Percentiles rank a stretch among this genome's conserved stretches.
Evolutionary conservation across 176 grass and related monocot genomes (phyloP).

Genomic region (Bolboschoenus planiculmis): DNA sequence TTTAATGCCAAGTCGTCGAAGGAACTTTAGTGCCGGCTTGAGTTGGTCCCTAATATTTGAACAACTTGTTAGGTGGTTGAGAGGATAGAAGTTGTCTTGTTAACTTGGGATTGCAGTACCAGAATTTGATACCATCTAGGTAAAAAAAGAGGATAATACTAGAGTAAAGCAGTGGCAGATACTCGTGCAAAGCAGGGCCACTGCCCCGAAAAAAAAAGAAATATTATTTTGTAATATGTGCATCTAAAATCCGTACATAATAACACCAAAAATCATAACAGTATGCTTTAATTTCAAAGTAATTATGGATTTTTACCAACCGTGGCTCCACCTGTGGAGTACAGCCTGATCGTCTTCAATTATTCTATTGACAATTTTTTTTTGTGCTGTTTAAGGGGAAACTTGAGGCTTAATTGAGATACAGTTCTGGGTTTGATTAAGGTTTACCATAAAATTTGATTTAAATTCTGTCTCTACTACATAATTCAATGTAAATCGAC

Average conservation of each 20-base stretch:
- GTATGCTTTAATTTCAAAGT: too few relatives aligned
- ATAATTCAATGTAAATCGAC: not conserved
- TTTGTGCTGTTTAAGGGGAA: not conserved
- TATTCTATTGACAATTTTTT: not conserved
- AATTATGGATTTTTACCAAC: too few relatives aligned
- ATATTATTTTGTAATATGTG: too few relatives aligned
- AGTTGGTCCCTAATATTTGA: constrained; percentile 49
- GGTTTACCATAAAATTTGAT: not conserved
- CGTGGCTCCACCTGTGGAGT: too few relatives aligned
- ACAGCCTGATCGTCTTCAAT: too few relatives aligned
- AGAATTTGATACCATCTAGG: not conserved
- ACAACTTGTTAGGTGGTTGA: not conserved
- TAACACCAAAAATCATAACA: too few relatives aligned
- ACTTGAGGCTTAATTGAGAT: not conserved
- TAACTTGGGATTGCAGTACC: not conserved
- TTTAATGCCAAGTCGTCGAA: constrained; percentile 55
- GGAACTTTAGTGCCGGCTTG: constrained; percentile 48
- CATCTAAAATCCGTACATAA: too few relatives aligned
- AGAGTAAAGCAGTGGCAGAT: not conserved
- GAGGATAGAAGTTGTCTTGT: not conserved
- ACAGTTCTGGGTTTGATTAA: not conserved
- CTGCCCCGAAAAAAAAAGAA: too few relatives aligned
- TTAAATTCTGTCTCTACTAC: not conserved
- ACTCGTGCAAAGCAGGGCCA: not conserved
- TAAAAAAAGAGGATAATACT: not conserved